Conservation (phyloP, 805 yeast genomes). For the Candida vartiovaarae region DNA sequence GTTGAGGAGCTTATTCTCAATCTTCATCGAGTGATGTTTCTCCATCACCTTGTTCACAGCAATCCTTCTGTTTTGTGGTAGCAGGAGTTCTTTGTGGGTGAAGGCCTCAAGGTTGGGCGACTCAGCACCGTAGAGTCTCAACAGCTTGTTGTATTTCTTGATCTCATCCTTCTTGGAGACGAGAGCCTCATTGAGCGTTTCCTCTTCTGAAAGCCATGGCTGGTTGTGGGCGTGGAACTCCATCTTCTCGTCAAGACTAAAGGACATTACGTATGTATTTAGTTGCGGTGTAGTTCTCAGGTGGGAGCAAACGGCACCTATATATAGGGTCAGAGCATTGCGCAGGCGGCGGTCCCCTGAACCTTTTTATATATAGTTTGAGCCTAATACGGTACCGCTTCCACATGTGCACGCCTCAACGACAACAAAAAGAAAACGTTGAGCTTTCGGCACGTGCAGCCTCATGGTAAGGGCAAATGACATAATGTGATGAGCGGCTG, state of each 20-base stretch:
- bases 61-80: background rate
- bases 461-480: no score
- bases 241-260: background rate
- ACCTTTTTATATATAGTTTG: no score
- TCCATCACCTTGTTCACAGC: slow-evolving; percentile 13
- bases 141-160: slow-evolving; percentile 8
- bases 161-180: slow-evolving; percentile 11
- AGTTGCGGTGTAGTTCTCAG: no score
- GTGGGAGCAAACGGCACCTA: no score
- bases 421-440: no score
- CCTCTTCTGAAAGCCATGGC: background rate
- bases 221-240: background rate
- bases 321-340: no score
- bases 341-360: no score
- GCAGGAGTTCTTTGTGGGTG: background rate
- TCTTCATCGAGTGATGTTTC: slow-evolving; percentile 7
- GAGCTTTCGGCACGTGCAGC: no score
- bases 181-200: slow-evolving; percentile 9
- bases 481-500: no score
- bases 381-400: no score
- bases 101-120: slow-evolving; percentile 7
- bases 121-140: slow-evolving; percentile 13
- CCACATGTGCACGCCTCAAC: no score
- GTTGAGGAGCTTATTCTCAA: slow-evolving; percentile 15
- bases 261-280: background rate